Percentiles rank a stretch among this genome's conserved stretches.
Evolutionary conservation across 1,139 yeast species (phyloP).

Genomic region (Debaryomyces robertsiae): DNA sequence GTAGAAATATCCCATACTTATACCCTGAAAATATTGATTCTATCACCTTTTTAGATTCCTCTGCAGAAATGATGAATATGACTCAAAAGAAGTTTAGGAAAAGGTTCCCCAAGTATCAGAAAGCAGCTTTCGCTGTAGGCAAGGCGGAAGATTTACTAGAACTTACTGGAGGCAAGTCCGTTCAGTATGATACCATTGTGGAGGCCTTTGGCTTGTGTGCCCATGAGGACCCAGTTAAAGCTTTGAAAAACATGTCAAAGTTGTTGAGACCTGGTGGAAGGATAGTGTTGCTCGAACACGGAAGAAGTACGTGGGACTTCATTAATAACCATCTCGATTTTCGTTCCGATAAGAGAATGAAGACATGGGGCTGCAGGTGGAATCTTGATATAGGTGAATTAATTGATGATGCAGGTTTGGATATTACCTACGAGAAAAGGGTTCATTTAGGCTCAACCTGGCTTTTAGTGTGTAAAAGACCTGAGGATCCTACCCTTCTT

Average conservation of each 20-base stretch:
- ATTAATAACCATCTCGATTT: conserved; percentile 81
- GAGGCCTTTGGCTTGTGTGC: conserved; percentile 97
- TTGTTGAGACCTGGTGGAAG: conserved; percentile 90
- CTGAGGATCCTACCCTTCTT: conserved; percentile 56
- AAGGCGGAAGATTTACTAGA: conserved; percentile 80
- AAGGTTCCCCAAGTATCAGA: conserved; percentile 62
- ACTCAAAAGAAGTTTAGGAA: conserved; percentile 73
- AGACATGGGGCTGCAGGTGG: conserved; percentile 98
- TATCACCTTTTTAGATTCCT: conserved; percentile 83
- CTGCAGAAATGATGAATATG: conserved; percentile 82
- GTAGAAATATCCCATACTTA: conserved; percentile 81
- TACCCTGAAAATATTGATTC: conserved; percentile 62
- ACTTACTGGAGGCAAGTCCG: conserved; percentile 46
- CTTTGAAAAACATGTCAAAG: conserved; percentile 70
- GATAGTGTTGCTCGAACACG: conserved; percentile 86
- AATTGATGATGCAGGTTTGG: conserved; percentile 80
- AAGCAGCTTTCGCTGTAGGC: conserved; percentile 89
- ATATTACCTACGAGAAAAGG: conserved; percentile 74
- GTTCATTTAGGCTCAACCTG: conserved; percentile 95
- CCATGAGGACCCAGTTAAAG: conserved; percentile 87
- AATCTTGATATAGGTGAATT: conserved; percentile 88
- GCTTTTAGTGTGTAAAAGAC: conserved; percentile 74
- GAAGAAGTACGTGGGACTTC: conserved; percentile 78
- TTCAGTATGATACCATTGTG: conserved; percentile 84
- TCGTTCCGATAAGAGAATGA: conserved; percentile 79